Percentiles rank a stretch among this genome's conserved stretches.
Conservation (phyloP, 2,329 filamentous ascomycete genomes). For the Neopestalotiopsis sp. region DNA sequence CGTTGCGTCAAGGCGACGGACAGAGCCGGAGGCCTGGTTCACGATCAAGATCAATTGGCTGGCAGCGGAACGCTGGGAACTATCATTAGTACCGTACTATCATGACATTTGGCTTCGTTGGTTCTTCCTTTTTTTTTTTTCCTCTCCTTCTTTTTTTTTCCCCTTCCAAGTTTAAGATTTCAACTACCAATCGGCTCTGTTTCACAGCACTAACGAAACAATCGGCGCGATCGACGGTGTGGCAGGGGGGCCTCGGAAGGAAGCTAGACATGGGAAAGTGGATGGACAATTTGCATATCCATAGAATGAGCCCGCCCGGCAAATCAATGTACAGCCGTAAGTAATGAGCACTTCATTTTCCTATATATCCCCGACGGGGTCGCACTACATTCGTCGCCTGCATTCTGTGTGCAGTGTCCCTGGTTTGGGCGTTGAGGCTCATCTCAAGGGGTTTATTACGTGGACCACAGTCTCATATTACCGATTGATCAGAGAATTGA, state of each 20-base stretch:
- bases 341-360: background rate
- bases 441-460: background rate
- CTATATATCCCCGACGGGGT: background rate
- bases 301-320: background rate
- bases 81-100: background rate
- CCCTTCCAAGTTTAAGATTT: background rate
- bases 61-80: background rate
- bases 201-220: constrained; percentile 4
- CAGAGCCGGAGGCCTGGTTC: background rate
- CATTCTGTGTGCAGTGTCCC: background rate
- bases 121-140: too few species aligned
- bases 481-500: background rate
- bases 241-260: background rate
- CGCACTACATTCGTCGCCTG: background rate
- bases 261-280: constrained; percentile 13
- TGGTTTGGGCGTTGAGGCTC: background rate
- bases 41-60: constrained; percentile 1
- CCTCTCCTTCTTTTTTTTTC: too few species aligned
- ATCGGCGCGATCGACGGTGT: constrained; percentile 13
- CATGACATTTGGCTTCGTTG: too few species aligned
- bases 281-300: constrained; percentile 8
- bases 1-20: background rate
- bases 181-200: constrained; percentile 11
- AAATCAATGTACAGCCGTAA: constrained; percentile 3
- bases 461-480: background rate